Percentiles rank a stretch among this genome's conserved stretches.
Evolutionary conservation across 345 rosid genomes (phyloP).

Genomic region (Aquilaria malaccensis): DNA sequence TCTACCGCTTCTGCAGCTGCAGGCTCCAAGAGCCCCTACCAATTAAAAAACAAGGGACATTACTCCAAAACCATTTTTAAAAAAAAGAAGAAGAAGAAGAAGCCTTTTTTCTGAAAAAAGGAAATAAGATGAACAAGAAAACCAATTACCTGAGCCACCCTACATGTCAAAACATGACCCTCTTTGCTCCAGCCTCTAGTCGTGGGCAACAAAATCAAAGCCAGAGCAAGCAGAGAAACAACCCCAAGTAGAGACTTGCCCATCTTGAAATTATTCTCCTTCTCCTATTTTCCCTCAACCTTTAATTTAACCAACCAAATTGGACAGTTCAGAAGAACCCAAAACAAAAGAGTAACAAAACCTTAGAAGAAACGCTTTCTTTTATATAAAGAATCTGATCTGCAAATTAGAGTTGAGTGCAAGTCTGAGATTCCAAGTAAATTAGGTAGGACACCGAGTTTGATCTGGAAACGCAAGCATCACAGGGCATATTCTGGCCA

Average conservation of each 20-base stretch:
- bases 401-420: slow-evolving; percentile 45
- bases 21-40: slow-evolving; percentile 58
- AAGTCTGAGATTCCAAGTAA: slow-evolving; percentile 30
- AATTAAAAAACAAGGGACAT: background rate
- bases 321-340: background rate
- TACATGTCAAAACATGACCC: slow-evolving; percentile 81
- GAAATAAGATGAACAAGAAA: no score
- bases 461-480: slow-evolving; percentile 19
- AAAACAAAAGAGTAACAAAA: background rate
- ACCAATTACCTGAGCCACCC: slow-evolving; percentile 69
- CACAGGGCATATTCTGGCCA: slow-evolving; percentile 31
- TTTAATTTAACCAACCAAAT: background rate
- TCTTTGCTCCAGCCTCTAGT: slow-evolving; percentile 84
- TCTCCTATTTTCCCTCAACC: slow-evolving; percentile 3
- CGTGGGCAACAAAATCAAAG: slow-evolving; percentile 27
- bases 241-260: slow-evolving; percentile 15
- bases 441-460: slow-evolving; percentile 14
- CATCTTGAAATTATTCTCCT: slow-evolving; percentile 16
- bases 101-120: background rate
- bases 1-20: slow-evolving; percentile 59
- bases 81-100: background rate
- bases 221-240: slow-evolving; percentile 23
- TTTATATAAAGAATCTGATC: slow-evolving; percentile 8
- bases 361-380: slow-evolving; percentile 9
- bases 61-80: background rate